Conservation (phyloP, 1,284 basidiomycete species). For the Tetrapyrgos nigripes region DNA sequence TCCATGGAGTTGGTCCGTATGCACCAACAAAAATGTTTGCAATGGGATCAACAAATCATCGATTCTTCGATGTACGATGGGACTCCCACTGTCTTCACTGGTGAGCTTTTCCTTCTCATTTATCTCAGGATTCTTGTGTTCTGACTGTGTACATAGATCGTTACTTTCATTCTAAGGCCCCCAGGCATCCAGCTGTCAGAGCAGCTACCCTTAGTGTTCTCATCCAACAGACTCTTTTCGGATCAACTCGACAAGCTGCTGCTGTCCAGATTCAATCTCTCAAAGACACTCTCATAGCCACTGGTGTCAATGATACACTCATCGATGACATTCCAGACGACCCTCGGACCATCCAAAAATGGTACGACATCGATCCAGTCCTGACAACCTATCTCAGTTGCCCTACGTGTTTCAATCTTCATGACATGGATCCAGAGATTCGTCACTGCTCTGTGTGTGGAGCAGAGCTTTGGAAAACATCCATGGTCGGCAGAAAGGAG, state of each 20-base stretch:
- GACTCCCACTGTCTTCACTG: no score
- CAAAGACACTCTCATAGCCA: not conserved
- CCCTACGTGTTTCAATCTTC: conserved; percentile 18
- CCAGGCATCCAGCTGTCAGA: not conserved
- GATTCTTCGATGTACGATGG: no score
- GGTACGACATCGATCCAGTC: conserved; percentile 17
- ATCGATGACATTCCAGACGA: conserved; percentile 16
- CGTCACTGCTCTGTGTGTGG: conserved; percentile 4
- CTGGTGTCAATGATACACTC: not conserved
- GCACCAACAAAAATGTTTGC: no score
- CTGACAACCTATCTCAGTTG: conserved; percentile 18
- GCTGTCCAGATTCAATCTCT: not conserved
- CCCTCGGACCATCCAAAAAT: conserved; percentile 6
- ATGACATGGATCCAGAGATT: conserved; percentile 11
- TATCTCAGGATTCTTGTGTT: no score
- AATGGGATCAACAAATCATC: no score
- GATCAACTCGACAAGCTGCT: not conserved
- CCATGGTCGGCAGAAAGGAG: not conserved
- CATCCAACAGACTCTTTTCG: not conserved
- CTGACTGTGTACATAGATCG: not conserved
- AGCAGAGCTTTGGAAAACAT: conserved; percentile 18
- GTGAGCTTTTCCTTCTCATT: no score
- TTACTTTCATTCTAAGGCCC: not conserved
- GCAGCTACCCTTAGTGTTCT: not conserved
- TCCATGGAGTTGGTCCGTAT: no score